Conservation (phyloP, 305 asterid genomes). For the Rubia tinctorum region DNA sequence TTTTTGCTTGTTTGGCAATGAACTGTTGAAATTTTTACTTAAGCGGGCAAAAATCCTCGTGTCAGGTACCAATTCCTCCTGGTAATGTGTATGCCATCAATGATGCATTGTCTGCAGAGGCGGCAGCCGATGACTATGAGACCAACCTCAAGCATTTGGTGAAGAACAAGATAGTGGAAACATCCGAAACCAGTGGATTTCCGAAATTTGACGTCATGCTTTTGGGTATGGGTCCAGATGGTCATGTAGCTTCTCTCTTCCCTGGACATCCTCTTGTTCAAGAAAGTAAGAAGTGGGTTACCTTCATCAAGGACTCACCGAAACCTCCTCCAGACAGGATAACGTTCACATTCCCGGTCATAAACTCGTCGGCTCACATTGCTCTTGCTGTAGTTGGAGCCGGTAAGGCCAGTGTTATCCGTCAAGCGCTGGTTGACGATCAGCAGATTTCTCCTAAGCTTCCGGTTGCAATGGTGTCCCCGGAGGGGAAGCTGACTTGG, state of each 20-base stretch:
- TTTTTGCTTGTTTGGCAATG: neutral
- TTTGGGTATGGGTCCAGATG: conserved; percentile 91
- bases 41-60: neutral
- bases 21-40: neutral
- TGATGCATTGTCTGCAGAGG: conserved; percentile 67
- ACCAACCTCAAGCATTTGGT: conserved; percentile 53
- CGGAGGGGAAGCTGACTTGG: conserved; percentile 75
- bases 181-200: conserved; percentile 49
- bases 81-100: conserved; percentile 67
- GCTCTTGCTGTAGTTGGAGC: conserved; percentile 78
- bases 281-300: conserved; percentile 68
- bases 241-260: conserved; percentile 86
- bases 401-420: conserved; percentile 47
- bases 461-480: conserved; percentile 56
- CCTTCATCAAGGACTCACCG: conserved; percentile 84
- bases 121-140: conserved; percentile 78
- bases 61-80: conserved; percentile 38
- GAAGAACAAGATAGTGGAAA: conserved; percentile 32
- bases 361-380: conserved; percentile 62
- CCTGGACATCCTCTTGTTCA: conserved; percentile 58
- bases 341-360: conserved; percentile 89
- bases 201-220: conserved; percentile 85
- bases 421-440: conserved; percentile 33
- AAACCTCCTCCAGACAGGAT: conserved; percentile 92
- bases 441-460: conserved; percentile 27